These are phyloP conservation scores for Cenococcum geophilum DNA, from an alignment of 495 filamentous ascomycete species.

Conservation along the genomic window DNA sequence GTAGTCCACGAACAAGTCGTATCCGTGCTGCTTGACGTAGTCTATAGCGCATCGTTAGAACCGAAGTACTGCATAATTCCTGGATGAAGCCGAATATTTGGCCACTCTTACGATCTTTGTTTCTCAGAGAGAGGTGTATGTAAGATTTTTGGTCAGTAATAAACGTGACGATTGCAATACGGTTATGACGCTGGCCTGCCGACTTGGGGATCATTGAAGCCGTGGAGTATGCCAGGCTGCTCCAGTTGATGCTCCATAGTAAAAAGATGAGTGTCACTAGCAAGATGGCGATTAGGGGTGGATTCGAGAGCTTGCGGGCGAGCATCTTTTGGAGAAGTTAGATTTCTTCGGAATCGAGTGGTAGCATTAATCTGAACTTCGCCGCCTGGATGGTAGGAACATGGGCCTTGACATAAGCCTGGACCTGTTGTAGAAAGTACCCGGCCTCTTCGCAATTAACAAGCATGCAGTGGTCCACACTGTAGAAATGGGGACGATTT, in stretches of 20 bases:
- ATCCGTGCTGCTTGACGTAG: conserved; percentile 28
- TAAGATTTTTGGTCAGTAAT: conserved; percentile 28
- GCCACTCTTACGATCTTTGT: conserved; percentile 24
- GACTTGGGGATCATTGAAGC: not conserved
- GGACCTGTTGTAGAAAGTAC: no score
- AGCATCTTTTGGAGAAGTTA: not conserved
- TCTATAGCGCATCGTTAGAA: conserved; percentile 8
- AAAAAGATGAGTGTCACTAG: not conserved
- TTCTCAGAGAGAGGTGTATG: conserved; percentile 27
- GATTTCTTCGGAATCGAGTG: no score
- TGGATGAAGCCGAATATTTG: not conserved
- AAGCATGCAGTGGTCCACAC: no score
- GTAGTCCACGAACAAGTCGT: conserved; percentile 33
- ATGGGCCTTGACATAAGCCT: no score
- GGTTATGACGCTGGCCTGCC: not conserved
- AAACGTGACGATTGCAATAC: conserved; percentile 29
- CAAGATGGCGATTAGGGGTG: not conserved
- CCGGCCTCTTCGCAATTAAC: no score
- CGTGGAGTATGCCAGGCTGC: not conserved
- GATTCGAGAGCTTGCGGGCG: not conserved
- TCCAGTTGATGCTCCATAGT: not conserved
- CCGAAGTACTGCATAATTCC: not conserved
- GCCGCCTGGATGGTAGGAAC: no score
- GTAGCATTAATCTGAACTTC: no score
- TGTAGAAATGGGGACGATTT: no score